Conservation (phyloP, 108 stramenopile genomes). For the Hondaea fermentalgiana region DNA sequence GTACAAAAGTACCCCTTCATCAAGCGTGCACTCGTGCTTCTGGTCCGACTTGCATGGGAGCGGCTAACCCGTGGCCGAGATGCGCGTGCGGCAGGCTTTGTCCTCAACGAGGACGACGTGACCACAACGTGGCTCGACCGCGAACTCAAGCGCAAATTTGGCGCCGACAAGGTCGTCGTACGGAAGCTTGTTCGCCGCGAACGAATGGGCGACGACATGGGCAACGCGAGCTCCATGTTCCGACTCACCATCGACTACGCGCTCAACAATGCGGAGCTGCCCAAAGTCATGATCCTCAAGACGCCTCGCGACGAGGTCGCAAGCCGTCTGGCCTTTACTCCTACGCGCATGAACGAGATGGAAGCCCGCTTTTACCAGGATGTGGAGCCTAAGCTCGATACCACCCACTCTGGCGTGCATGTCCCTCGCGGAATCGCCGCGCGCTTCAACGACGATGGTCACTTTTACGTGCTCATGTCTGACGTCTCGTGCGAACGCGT, state of each 20-base stretch:
- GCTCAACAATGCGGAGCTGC: not conserved
- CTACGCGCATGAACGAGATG: not conserved
- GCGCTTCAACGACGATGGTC: not conserved
- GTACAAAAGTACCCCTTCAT: not conserved
- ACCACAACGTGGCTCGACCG: not conserved
- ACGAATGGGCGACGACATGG: not conserved
- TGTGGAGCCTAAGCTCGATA: not conserved
- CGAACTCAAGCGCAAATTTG: not conserved
- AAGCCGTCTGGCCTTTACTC: not conserved
- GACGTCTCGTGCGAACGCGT: not conserved
- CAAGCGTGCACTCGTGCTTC: not conserved
- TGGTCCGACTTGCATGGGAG: not conserved
- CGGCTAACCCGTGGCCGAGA: not conserved
- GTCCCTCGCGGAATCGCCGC: not conserved
- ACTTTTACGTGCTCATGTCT: not conserved
- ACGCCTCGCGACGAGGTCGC: not conserved
- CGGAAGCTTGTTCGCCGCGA: not conserved
- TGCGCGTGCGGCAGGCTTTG: not conserved
- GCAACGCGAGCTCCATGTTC: not conserved
- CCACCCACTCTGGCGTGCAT: not conserved
- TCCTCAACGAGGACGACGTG: not conserved
- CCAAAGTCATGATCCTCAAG: not conserved
- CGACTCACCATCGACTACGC: not conserved
- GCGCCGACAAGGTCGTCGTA: not conserved
- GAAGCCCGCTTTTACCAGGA: not conserved